Percentiles rank a stretch among this genome's conserved stretches.
These are phyloP conservation scores for Fusarium caatingaense DNA, from an alignment of 2,329 filamentous ascomycete species.

Conservation along the genomic window DNA sequence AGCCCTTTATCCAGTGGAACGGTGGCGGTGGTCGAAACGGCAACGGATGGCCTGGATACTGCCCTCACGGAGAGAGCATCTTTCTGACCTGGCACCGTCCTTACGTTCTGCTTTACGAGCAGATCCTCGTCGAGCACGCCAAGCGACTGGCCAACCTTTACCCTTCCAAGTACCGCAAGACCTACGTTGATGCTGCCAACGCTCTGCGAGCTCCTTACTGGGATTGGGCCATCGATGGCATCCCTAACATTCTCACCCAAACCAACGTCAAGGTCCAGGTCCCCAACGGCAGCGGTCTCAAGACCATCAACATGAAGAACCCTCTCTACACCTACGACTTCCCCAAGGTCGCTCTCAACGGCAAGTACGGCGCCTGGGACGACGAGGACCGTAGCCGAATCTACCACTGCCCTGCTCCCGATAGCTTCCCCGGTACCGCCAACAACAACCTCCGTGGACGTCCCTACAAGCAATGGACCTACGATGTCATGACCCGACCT, in stretches of 20 bases:
- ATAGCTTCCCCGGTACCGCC: constrained; percentile 55
- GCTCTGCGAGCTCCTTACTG: constrained; percentile 63
- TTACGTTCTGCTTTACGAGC: constrained; percentile 67
- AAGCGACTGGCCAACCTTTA: constrained; percentile 60
- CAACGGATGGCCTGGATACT: constrained; percentile 56
- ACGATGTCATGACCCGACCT: constrained; percentile 55
- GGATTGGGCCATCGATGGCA: constrained; percentile 63
- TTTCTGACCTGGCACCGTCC: constrained; percentile 68
- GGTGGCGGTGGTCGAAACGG: constrained; percentile 49
- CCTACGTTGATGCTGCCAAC: constrained; percentile 59
- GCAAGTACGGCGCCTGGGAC: constrained; percentile 53
- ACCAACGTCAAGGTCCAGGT: constrained; percentile 55
- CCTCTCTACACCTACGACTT: constrained; percentile 65
- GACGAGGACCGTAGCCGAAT: constrained; percentile 51
- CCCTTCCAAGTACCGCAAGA: constrained; percentile 46
- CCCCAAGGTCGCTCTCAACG: constrained; percentile 53
- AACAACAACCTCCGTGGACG: constrained; percentile 50
- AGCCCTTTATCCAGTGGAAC: constrained; percentile 58
- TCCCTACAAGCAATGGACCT: constrained; percentile 56
- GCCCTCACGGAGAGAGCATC: constrained; percentile 61
- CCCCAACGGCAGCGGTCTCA: constrained; percentile 51
- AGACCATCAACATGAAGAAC: constrained; percentile 57
- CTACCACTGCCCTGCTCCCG: constrained; percentile 53
- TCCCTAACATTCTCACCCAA: constrained; percentile 56
- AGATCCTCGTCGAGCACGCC: constrained; percentile 62